A percentile compares a stretch with the other conserved stretches of the same genome.
Conservation (phyloP, 352 stramenopile species). For the Pythium phragmitis region DNA sequence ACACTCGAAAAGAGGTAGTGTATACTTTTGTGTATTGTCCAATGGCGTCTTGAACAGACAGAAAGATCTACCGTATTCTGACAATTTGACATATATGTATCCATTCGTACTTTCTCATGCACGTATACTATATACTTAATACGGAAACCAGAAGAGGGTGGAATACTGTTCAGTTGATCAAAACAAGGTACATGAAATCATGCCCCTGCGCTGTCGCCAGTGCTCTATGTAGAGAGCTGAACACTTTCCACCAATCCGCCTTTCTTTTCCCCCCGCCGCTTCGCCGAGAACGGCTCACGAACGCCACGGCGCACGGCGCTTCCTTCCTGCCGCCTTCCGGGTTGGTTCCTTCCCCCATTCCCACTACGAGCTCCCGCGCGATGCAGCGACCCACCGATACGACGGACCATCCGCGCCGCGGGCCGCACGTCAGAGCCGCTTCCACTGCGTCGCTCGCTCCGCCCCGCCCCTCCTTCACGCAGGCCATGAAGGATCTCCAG, state of each 20-base stretch:
- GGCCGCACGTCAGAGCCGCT: not conserved
- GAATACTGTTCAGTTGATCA: not conserved
- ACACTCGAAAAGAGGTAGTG: too few relatives aligned
- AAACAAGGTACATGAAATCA: not conserved
- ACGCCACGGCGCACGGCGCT: not conserved
- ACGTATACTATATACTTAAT: not conserved
- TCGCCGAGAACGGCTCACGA: not conserved
- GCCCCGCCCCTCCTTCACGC: not conserved
- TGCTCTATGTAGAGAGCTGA: not conserved
- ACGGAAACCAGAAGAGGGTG: not conserved
- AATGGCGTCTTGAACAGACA: not conserved
- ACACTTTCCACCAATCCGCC: not conserved
- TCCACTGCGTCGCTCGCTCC: not conserved
- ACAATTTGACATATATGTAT: not conserved
- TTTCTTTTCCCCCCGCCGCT: not conserved
- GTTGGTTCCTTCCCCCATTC: not conserved
- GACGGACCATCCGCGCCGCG: not conserved
- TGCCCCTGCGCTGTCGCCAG: not conserved
- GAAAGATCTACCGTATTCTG: not conserved
- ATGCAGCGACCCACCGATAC: conserved; percentile 4
- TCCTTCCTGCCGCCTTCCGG: not conserved
- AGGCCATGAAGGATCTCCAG: conserved; percentile 18
- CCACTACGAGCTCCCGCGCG: not conserved
- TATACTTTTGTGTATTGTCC: not conserved
- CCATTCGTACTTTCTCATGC: not conserved